A percentile compares a stretch with the other conserved stretches of the same genome.
Evolutionary conservation across 1,284 basidiomycete species (phyloP).

Genomic region (Mycosarcoma mackinlayi): DNA sequence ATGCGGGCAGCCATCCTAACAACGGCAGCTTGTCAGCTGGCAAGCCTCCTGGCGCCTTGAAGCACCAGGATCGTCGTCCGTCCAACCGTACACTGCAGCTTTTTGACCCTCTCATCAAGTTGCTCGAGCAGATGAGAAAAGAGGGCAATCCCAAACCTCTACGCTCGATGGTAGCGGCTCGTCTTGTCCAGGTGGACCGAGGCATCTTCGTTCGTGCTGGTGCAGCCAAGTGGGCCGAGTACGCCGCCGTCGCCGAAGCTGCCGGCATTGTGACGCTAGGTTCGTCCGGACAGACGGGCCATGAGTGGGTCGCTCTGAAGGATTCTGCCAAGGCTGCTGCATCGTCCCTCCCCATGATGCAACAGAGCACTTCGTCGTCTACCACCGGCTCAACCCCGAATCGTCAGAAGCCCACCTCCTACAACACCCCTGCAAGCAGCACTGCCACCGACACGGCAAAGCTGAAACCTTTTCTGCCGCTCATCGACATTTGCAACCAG

Average conservation of each 20-base stretch:
- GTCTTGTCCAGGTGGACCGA: constrained; percentile 36
- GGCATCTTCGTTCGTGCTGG: constrained; percentile 54
- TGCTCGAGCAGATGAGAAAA: constrained; percentile 50
- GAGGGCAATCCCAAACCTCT: constrained; percentile 54
- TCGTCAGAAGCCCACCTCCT: constrained; percentile 19
- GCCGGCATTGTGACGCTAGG: constrained; percentile 57
- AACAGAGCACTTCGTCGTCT: constrained; percentile 12
- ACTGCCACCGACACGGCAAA: constrained; percentile 6
- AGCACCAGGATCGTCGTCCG: constrained; percentile 32
- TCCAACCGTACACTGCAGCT: constrained; percentile 40
- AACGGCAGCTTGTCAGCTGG: constrained; percentile 6
- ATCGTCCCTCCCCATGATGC: constrained; percentile 24
- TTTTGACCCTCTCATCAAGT: constrained; percentile 52
- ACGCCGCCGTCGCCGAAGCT: constrained; percentile 56
- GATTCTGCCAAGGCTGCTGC: constrained; percentile 24
- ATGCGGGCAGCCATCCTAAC: neutral
- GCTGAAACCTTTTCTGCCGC: constrained; percentile 34
- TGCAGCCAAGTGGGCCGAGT: constrained; percentile 57
- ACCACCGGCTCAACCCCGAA: constrained; percentile 17
- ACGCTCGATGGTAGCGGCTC: constrained; percentile 44
- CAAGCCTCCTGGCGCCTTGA: constrained; percentile 29
- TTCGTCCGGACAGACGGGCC: constrained; percentile 35
- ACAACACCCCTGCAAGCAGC: constrained; percentile 7
- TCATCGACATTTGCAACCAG: constrained; percentile 57
- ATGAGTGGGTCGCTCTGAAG: constrained; percentile 56